Evolutionary conservation across 1,139 yeast species (phyloP), one percentile per base, ranked within the genome.

Genomic region (Yamadazyma diddensiae): DNA sequence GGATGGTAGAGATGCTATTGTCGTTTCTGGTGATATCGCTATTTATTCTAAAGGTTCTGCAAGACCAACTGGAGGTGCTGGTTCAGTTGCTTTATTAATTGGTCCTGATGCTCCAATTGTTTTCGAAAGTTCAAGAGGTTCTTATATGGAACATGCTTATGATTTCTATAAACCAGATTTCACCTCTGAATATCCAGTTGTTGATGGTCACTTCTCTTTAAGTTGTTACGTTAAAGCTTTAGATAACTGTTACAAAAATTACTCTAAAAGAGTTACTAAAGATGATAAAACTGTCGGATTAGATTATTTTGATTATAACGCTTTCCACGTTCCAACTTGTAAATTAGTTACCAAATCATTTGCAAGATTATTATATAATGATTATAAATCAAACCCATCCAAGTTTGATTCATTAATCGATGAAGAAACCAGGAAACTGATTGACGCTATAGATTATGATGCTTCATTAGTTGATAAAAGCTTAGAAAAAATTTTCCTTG

Each of bases 61-160:
- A 36, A 82, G 99, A 72, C 98, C 99, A 53, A 92, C 98, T 38
- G 99, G 99, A 59, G 99, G 99, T 66, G 97, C 95, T 39, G 99
- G 99, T 55, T 77, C 95, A 35, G 94, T 92, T 39, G 99, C 99
- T 31, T 54, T 94, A 57, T 79, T 85, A 60, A 84, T 94, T 54
- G 99, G 99, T 34, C 96, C 97, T 35, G 95, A 94, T 56, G 97
- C 98, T 27, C 98, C 98, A 47, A 75, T 94, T 50, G 97, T 86
- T 29, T 80, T 94, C 52, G 97, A 92, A 53, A 65, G 82, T 33
- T 75, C 79, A 39, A 86, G 94, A 66, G 97, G 97, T 44, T 76
- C 94, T 18, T 85, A 70, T 72, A 85, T 92, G 94, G 94, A 85
- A 65, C 95, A 92, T 57, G 96, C 94, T 33, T 92, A 92, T 63